Conservation (phyloP, 768 basidiomycete species). For the Podaxis rugospora region DNA sequence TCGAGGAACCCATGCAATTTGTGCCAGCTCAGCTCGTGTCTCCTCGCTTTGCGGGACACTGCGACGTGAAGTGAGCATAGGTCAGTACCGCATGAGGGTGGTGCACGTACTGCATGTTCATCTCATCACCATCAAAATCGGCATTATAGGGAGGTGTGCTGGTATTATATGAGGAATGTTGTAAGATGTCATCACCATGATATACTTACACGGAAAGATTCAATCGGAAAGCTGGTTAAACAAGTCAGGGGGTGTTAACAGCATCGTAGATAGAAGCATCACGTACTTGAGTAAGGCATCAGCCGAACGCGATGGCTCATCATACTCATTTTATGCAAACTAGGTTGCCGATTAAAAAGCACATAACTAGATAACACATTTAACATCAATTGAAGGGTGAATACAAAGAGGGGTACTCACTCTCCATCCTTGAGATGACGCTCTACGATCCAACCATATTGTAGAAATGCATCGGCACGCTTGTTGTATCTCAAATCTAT, state of each 20-base stretch:
- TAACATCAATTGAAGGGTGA: neutral
- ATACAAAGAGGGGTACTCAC: conserved; percentile 45
- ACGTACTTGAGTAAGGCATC: conserved; percentile 97
- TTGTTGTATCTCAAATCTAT: conserved; percentile 97
- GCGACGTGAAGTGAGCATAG: conserved; percentile 10
- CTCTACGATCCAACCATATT: conserved; percentile 99
- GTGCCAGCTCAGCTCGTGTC: conserved; percentile 94
- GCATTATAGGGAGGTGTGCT: conserved; percentile 98
- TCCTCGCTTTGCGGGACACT: conserved; percentile 98
- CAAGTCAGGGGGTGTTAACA: conserved; percentile 8
- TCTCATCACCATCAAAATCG: conserved; percentile 99
- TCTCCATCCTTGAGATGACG: conserved; percentile 97
- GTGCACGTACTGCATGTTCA: conserved; percentile 97
- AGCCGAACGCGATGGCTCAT: conserved; percentile 97
- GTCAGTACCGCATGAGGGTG: neutral
- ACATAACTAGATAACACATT: conserved; percentile 54
- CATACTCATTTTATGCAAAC: conserved; percentile 99
- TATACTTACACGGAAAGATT: conserved; percentile 91
- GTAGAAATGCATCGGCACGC: conserved; percentile 89
- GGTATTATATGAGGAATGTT: conserved; percentile 22
- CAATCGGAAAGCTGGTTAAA: conserved; percentile 78
- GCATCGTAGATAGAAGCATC: neutral
- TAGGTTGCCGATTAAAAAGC: conserved; percentile 97
- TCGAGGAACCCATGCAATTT: conserved; percentile 97
- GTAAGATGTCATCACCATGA: conserved; percentile 14